A percentile compares a stretch with the other conserved stretches of the same genome.
Conservation (phyloP, 768 basidiomycete genomes). For the Chalciporus chontae region DNA sequence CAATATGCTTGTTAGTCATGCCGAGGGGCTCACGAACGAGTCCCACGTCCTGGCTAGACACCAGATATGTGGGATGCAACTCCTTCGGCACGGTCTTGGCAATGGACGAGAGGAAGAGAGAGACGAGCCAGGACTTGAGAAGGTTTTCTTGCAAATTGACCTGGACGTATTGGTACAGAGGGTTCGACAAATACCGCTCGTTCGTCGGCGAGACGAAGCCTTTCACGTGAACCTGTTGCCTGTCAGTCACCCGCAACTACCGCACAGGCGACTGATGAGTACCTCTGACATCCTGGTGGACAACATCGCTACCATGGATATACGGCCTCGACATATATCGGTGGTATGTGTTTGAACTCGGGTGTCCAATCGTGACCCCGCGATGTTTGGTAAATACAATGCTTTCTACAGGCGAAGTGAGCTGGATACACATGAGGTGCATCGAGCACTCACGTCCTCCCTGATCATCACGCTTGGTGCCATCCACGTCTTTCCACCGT, state of each 20-base stretch:
- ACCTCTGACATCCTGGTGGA: slow-evolving; percentile 88
- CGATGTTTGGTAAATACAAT: slow-evolving; percentile 85
- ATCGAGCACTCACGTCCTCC: slow-evolving; percentile 67
- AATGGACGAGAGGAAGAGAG: slow-evolving; percentile 75
- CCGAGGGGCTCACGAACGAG: slow-evolving; percentile 82
- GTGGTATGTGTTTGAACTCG: slow-evolving; percentile 67
- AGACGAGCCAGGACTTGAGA: slow-evolving; percentile 86
- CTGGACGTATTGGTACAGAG: slow-evolving; percentile 71
- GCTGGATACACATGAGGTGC: neutral
- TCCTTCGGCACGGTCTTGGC: slow-evolving; percentile 60
- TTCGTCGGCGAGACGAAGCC: slow-evolving; percentile 64
- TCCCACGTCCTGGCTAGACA: slow-evolving; percentile 83
- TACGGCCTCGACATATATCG: slow-evolving; percentile 66
- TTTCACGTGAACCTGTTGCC: slow-evolving; percentile 65
- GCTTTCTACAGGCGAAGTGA: slow-evolving; percentile 61
- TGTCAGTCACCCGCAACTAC: neutral
- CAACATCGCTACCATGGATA: slow-evolving; percentile 81
- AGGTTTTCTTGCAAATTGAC: slow-evolving; percentile 95
- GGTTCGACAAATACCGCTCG: slow-evolving; percentile 47
- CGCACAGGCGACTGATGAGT: neutral
- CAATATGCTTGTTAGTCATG: slow-evolving; percentile 85
- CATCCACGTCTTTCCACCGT: slow-evolving; percentile 94
- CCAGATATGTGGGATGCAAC: slow-evolving; percentile 68
- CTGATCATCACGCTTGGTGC: slow-evolving; percentile 86
- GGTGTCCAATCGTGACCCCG: slow-evolving; percentile 62